A percentile compares a stretch with the other conserved stretches of the same genome.
Evolutionary conservation across 768 basidiomycete genomes (phyloP).

Genomic region (Hericium alpestre): DNA sequence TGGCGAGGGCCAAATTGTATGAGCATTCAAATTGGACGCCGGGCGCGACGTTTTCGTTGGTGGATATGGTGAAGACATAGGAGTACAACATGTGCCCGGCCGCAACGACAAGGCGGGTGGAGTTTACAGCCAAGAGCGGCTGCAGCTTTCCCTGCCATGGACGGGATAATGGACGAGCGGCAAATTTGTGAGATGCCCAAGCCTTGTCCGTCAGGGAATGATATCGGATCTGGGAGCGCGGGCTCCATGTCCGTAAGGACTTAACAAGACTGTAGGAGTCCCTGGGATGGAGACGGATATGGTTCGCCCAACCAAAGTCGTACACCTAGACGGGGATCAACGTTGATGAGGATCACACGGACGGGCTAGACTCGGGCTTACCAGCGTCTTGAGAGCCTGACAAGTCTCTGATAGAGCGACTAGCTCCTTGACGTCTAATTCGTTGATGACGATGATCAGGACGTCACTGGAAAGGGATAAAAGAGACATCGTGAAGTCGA

Average conservation of each 20-base stretch:
- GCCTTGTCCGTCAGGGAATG: conserved; percentile 13
- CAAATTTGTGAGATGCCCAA: conserved; percentile 13
- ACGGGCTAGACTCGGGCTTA: neutral
- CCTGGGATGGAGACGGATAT: conserved; percentile 6
- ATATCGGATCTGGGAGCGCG: conserved; percentile 11
- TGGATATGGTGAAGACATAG: conserved; percentile 13
- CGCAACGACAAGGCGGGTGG: conserved; percentile 18
- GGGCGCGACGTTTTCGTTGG: conserved; percentile 25
- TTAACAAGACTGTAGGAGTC: conserved; percentile 7
- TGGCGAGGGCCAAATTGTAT: conserved; percentile 27
- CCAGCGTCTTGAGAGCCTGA: conserved; percentile 3
- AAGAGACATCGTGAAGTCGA: conserved; percentile 1
- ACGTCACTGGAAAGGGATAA: conserved; percentile 8
- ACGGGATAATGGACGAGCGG: conserved; percentile 14
- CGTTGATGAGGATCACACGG: neutral
- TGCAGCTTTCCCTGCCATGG: conserved; percentile 19
- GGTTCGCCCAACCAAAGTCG: conserved; percentile 6
- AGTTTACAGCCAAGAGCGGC: conserved; percentile 15
- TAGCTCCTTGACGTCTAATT: conserved; percentile 10
- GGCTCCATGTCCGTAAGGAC: conserved; percentile 7
- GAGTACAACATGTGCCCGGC: conserved; percentile 16
- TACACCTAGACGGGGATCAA: conserved; percentile 3
- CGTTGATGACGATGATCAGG: conserved; percentile 9
- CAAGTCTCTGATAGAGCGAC: conserved; percentile 4
- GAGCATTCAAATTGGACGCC: conserved; percentile 37